These are phyloP conservation scores for Malus sieversii DNA, from an alignment of 306 rosid species.

Conservation along the genomic window DNA sequence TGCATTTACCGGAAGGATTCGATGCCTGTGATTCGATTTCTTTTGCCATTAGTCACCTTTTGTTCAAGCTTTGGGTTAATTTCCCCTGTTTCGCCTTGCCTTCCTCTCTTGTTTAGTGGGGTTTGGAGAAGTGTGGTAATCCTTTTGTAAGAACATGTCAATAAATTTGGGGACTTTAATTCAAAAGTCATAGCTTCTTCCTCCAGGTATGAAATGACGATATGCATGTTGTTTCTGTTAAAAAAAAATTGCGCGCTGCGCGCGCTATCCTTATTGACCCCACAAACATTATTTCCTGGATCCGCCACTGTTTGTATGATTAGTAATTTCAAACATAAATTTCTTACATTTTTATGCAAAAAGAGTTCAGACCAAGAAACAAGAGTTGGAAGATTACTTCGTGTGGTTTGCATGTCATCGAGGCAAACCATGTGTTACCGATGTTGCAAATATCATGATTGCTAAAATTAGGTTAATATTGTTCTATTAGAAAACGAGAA, in stretches of 20 bases:
- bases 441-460: conserved; percentile 4
- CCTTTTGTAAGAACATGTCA: conserved; percentile 42
- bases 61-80: conserved; percentile 15
- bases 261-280: no score
- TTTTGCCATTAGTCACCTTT: conserved; percentile 12
- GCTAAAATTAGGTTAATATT: not conserved
- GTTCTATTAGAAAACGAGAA: not conserved
- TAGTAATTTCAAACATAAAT: not conserved
- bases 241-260: no score
- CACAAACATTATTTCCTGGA: no score
- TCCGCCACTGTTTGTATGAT: no score
- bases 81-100: conserved; percentile 34
- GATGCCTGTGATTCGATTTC: conserved; percentile 28
- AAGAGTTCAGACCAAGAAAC: no score
- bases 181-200: not conserved
- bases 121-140: conserved; percentile 38
- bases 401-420: not conserved
- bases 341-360: not conserved
- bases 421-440: not conserved
- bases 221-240: no score
- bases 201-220: no score
- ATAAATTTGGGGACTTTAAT: conserved; percentile 46
- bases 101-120: conserved; percentile 35
- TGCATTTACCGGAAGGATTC: conserved; percentile 53
- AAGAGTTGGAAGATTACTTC: no score